phyloP scores from a whole-genome alignment of 306 rosid species.

The Acacia crassicarpa region DNA sequence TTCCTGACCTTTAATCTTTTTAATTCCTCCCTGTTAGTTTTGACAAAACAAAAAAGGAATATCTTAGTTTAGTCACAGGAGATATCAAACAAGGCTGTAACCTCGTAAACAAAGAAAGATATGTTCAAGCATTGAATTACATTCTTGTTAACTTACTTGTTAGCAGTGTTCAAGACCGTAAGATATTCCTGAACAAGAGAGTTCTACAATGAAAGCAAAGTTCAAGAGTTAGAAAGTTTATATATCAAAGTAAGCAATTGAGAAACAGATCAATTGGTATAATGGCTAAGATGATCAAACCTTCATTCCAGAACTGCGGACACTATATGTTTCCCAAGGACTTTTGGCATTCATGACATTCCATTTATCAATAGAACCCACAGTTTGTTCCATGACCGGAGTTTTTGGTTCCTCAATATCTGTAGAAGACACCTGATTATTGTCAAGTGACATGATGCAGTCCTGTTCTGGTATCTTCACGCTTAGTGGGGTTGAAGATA shows the following conservation, averaged over 20 bases:
- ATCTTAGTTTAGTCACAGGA: slow-evolving; percentile 20
- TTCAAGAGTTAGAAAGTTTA: not conserved
- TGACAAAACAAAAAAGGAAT: slow-evolving; percentile 1
- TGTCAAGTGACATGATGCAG: slow-evolving; percentile 28
- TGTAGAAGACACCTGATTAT: slow-evolving; percentile 35
- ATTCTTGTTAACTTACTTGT: slow-evolving; percentile 58
- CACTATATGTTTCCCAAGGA: slow-evolving; percentile 71
- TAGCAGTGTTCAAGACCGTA: slow-evolving; percentile 66
- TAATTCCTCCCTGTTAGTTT: slow-evolving; percentile 63
- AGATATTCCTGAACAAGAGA: slow-evolving; percentile 64
- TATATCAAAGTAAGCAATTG: not conserved
- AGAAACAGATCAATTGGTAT: not conserved
- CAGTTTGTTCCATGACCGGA: slow-evolving; percentile 44
- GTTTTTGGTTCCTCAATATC: slow-evolving; percentile 61
- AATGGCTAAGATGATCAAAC: slow-evolving; percentile 38
- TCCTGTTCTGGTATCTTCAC: slow-evolving; percentile 33
- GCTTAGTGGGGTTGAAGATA: slow-evolving; percentile 46
- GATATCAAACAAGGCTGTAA: not conserved
- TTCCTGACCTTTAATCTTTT: slow-evolving; percentile 63
- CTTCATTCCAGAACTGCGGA: slow-evolving; percentile 65
- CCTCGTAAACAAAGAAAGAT: not conserved
- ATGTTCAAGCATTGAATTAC: not conserved
- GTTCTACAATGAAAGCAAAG: slow-evolving; percentile 46
- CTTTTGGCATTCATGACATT: slow-evolving; percentile 44
- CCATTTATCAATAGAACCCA: slow-evolving; percentile 30